phyloP scores from a whole-genome alignment of 306 rosid genomes.

The Pterocarpus santalinus region DNA sequence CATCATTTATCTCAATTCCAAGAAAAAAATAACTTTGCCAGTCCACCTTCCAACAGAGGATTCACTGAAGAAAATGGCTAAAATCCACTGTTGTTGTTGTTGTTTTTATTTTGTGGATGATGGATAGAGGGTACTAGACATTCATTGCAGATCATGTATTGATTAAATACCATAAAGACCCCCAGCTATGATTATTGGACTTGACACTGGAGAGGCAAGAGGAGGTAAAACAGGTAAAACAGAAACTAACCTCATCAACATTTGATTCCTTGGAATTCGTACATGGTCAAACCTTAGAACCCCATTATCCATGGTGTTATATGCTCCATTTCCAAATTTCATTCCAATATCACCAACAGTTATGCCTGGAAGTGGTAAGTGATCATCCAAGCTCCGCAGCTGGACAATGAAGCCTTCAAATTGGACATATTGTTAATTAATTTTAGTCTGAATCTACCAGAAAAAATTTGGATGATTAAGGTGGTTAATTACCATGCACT shows the following conservation, averaged over 20 bases:
- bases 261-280: conserved; percentile 88
- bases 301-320: conserved; percentile 98
- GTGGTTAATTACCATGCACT: conserved; percentile 76
- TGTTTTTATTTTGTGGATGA: conserved; percentile 10
- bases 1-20: conserved; percentile 15
- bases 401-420: conserved; percentile 92
- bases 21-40: conserved; percentile 5
- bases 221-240: conserved; percentile 25
- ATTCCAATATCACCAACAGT: conserved; percentile 95
- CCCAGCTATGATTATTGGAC: conserved; percentile 23
- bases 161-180: conserved; percentile 17
- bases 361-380: conserved; percentile 90
- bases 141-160: conserved; percentile 22
- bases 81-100: not conserved
- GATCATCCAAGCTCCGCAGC: conserved; percentile 95
- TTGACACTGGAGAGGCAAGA: conserved; percentile 5
- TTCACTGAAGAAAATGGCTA: not conserved
- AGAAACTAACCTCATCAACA: conserved; percentile 88
- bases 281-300: conserved; percentile 84
- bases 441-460: conserved; percentile 18
- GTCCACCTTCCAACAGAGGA: conserved; percentile 29
- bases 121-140: conserved; percentile 2
- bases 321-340: conserved; percentile 95
- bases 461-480: conserved; percentile 30
- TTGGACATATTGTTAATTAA: conserved; percentile 34